Conservation (phyloP, 495 filamentous ascomycete species). For the Thermochaetoides thermophila region DNA sequence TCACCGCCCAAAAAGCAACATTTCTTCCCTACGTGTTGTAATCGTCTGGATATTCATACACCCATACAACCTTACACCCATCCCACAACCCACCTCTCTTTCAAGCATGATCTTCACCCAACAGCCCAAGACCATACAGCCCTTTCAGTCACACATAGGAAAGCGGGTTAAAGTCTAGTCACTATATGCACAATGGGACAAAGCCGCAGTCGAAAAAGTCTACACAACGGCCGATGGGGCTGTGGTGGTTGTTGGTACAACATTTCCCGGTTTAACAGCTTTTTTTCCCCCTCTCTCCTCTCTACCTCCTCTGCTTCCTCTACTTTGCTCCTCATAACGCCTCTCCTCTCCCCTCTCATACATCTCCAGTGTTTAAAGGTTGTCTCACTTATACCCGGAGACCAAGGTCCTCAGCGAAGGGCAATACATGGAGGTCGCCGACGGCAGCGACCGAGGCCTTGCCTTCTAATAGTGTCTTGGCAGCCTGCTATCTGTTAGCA, state of each 20-base stretch:
- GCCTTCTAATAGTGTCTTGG: constrained; percentile 67
- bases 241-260: constrained; percentile 43
- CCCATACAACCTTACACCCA: not conserved
- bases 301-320: constrained; percentile 33
- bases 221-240: constrained; percentile 14
- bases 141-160: constrained; percentile 11
- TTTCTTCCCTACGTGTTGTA: too few species aligned
- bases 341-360: too few species aligned
- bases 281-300: constrained; percentile 3
- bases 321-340: too few species aligned
- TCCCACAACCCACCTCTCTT: not conserved
- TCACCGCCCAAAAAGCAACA: too few species aligned
- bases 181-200: constrained; percentile 35
- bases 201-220: constrained; percentile 24
- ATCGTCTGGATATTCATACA: too few species aligned
- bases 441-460: constrained; percentile 81
- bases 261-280: constrained; percentile 10
- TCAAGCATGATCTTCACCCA: constrained; percentile 1
- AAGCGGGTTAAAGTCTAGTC: constrained; percentile 24
- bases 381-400: too few species aligned
- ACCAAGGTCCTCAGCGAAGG: constrained; percentile 86
- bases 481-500: constrained; percentile 41
- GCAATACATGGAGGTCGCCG: constrained; percentile 76
- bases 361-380: too few species aligned
- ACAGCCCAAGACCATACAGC: too few species aligned